phyloP scores from a whole-genome alignment of 345 rosid species.

The Combretum micranthum region DNA sequence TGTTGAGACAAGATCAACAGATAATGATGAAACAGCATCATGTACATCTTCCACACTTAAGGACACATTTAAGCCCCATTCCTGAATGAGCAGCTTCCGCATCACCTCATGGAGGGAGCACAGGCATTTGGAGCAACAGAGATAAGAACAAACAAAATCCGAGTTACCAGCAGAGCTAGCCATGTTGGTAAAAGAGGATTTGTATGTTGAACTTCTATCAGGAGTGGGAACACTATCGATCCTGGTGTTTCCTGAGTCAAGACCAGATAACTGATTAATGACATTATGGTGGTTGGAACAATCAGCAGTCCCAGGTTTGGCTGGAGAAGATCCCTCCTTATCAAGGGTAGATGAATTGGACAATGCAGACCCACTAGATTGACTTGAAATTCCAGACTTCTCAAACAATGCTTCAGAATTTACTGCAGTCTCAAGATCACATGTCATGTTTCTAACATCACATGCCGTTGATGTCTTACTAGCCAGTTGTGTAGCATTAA shows the following conservation, averaged over 20 bases:
- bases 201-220: not conserved
- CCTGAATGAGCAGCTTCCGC: constrained; percentile 36
- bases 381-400: constrained; percentile 14
- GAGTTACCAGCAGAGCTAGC: constrained; percentile 23
- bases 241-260: constrained; percentile 5
- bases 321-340: no score
- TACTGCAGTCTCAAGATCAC: not conserved
- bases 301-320: not conserved
- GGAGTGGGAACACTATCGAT: constrained; percentile 12
- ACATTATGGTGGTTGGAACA: constrained; percentile 12
- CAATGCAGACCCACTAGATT: constrained; percentile 19
- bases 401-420: constrained; percentile 8
- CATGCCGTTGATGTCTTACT: constrained; percentile 21
- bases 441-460: constrained; percentile 17
- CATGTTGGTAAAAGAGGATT: not conserved
- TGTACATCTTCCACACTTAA: constrained; percentile 59
- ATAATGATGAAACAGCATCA: constrained; percentile 61
- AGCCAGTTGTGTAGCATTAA: constrained; percentile 12
- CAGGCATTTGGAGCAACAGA: constrained; percentile 61
- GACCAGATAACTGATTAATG: constrained; percentile 14
- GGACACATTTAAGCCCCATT: constrained; percentile 30
- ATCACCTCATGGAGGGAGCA: constrained; percentile 37
- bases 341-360: constrained; percentile 7
- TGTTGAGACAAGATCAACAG: constrained; percentile 52
- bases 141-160: constrained; percentile 43